A percentile compares a stretch with the other conserved stretches of the same genome.
These are phyloP conservation scores for Xylariales sp. DNA, from an alignment of 2,329 filamentous ascomycete species.

Conservation along the genomic window DNA sequence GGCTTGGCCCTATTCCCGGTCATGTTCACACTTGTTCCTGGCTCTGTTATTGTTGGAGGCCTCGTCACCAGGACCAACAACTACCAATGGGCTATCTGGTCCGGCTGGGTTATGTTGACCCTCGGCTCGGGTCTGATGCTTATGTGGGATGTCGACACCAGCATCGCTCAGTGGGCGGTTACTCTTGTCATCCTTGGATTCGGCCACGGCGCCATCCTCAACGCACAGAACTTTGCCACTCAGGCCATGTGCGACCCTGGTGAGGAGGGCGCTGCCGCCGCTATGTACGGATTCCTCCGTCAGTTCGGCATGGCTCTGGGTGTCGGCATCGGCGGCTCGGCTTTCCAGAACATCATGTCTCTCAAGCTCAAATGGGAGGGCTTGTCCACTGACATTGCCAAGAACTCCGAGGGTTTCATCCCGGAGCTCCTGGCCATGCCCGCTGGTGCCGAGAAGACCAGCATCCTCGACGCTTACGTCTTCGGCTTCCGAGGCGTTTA, in stretches of 20 bases:
- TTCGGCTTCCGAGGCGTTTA: neutral
- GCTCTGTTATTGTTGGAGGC: neutral
- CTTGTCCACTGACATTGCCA: conserved; percentile 23
- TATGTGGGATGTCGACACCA: conserved; percentile 9
- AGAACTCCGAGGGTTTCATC: conserved; percentile 19
- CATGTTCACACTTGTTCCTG: conserved; percentile 3
- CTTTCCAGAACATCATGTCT: conserved; percentile 35
- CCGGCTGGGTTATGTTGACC: conserved; percentile 3
- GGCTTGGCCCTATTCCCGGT: conserved; percentile 3
- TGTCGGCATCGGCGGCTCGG: conserved; percentile 33
- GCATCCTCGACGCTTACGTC: neutral
- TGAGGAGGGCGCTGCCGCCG: neutral
- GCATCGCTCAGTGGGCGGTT: conserved; percentile 27
- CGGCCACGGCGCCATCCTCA: conserved; percentile 32
- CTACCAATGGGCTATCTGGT: conserved; percentile 4
- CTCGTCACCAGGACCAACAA: conserved; percentile 4
- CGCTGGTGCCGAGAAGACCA: neutral
- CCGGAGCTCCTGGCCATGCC: neutral
- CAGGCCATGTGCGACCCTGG: conserved; percentile 29
- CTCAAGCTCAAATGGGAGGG: conserved; percentile 24
- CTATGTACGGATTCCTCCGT: conserved; percentile 30
- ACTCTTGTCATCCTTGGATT: conserved; percentile 30
- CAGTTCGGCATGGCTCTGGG: conserved; percentile 35
- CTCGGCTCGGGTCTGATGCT: conserved; percentile 12
- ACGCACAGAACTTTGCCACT: conserved; percentile 32